Conservation (phyloP, 805 yeast genomes). For the Candida ipomoeae region DNA sequence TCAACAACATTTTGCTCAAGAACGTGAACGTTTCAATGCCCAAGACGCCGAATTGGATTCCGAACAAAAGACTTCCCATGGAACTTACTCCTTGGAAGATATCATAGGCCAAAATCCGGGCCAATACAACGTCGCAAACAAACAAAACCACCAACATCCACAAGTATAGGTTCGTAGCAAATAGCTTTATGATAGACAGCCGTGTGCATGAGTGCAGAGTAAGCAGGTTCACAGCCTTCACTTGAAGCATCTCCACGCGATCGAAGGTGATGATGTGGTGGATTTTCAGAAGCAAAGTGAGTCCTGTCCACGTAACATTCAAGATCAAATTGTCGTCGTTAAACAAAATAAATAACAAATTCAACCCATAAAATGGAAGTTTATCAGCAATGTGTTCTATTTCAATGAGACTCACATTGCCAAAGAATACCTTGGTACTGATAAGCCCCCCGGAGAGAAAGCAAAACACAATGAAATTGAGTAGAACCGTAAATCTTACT, state of each 20-base stretch:
- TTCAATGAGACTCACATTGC: slow-evolving; percentile 71
- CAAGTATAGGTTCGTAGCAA: slow-evolving; percentile 38
- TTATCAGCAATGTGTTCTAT: slow-evolving; percentile 53
- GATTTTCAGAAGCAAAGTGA: slow-evolving; percentile 45
- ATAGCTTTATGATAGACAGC: slow-evolving; percentile 27
- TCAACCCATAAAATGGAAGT: slow-evolving; percentile 32
- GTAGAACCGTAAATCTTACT: slow-evolving; percentile 12
- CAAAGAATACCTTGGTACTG: slow-evolving; percentile 55
- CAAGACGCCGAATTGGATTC: slow-evolving; percentile 69
- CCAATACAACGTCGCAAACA: slow-evolving; percentile 47
- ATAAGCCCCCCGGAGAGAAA: slow-evolving; percentile 17
- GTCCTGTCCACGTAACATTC: slow-evolving; percentile 39
- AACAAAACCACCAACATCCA: slow-evolving; percentile 44
- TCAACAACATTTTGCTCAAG: slow-evolving; percentile 45
- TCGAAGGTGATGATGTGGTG: slow-evolving; percentile 72
- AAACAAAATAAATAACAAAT: slow-evolving; percentile 61
- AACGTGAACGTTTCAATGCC: slow-evolving; percentile 49
- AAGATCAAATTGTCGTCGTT: slow-evolving; percentile 56
- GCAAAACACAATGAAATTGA: slow-evolving; percentile 16
- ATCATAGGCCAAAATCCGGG: slow-evolving; percentile 54
- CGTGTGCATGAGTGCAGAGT: slow-evolving; percentile 14
- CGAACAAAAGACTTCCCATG: slow-evolving; percentile 60
- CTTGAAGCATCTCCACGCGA: slow-evolving; percentile 40
- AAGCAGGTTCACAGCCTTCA: slow-evolving; percentile 26
- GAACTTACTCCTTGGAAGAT: slow-evolving; percentile 49